Evolutionary conservation across 306 rosid species (phyloP).

Genomic region (Castanea crenata): DNA sequence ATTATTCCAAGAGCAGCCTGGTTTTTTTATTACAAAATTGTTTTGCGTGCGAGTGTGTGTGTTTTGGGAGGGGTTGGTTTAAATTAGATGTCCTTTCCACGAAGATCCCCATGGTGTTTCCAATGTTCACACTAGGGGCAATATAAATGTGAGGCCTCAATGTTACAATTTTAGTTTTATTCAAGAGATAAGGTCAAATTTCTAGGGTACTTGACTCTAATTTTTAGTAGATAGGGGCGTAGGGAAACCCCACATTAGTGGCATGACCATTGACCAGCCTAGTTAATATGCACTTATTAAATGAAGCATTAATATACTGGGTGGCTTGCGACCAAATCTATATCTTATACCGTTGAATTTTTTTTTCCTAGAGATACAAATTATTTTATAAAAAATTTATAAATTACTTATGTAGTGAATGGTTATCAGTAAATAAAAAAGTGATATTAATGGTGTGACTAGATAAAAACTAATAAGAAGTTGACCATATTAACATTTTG

Average conservation of each 20-base stretch:
- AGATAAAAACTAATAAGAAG: too few species aligned
- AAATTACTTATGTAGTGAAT: too few species aligned
- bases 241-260: neutral
- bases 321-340: neutral
- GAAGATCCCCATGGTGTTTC: constrained; percentile 13
- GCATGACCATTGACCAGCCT: constrained; percentile 9
- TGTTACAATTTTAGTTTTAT: too few species aligned
- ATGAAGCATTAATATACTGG: neutral
- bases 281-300: neutral
- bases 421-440: too few species aligned
- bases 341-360: too few species aligned
- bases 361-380: neutral
- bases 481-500: too few species aligned
- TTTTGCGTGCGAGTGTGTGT: neutral
- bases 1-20: neutral
- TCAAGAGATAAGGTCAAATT: neutral
- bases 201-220: neutral
- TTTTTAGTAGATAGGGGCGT: neutral
- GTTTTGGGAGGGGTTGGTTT: neutral
- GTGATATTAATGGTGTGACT: accelerated
- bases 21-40: neutral
- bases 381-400: too few species aligned
- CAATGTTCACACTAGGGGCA: neutral
- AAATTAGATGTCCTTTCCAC: constrained; percentile 20
- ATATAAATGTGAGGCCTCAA: neutral